Evolutionary conservation across 768 basidiomycete genomes (phyloP), one percentile per base, ranked within the genome.

Genomic region (Pulveroboletus ravenelii): DNA sequence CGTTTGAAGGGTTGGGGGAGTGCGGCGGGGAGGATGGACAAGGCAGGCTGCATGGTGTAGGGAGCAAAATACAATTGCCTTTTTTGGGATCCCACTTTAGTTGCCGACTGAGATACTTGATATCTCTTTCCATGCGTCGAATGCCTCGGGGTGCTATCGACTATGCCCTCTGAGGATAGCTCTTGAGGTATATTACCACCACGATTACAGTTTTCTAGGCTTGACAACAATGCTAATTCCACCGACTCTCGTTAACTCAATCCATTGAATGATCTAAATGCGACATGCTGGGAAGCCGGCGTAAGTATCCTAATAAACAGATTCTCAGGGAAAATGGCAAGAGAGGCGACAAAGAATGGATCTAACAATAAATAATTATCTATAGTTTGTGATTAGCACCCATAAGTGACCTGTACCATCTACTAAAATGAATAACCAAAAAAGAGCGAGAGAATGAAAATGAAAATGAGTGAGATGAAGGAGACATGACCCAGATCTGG

Each of bases 1-100:
- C 89, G 85, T 64, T 91, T 93, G 72, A 91, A 90, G 8, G 87
- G 85, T 53, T 80, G 77, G 27, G 87, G 78, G 55, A 81, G 62
- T 10, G 62, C 58, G 0, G 62, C 45, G 34, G 66, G 59, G 18
- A 68, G 55, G 27, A 30, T 57, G 25, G 59, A 59, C 7, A 62
- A 41, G 13, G 45, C 27, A 3, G 50, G 50, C 31, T 10, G 17
- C 65, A 69, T 67, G 23, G 13, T 31, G 39, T 23, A 23, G 20
- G 20, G 34, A 20, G 4, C 13, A 32, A 38, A 23, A 32, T 13
- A 10, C 5, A 4, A 20, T 56, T 55, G 43, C 54, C 47, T 50
- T 45, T 55, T 52, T 42, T 0, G 35, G 46, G 7, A 12, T 27
- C 5, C 25, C 4, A 6, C 25, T n/a, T n/a, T n/a, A n/a, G n/a